phyloP scores from a whole-genome alignment of 2,329 filamentous ascomycete genomes.

The Aureobasidium namibiae region DNA sequence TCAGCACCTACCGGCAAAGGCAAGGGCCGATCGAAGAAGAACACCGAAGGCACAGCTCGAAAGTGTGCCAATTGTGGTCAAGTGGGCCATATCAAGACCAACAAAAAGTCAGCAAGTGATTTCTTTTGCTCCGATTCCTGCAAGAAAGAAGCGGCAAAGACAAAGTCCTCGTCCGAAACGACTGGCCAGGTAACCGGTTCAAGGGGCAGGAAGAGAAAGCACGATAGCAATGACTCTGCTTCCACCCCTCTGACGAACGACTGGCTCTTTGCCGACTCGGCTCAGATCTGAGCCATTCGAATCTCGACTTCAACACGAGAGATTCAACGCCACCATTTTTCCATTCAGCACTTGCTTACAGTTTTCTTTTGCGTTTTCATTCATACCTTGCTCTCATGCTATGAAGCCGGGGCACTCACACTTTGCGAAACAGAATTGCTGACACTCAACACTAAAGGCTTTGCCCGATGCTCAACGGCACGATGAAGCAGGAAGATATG shows the following conservation, averaged over 20 bases:
- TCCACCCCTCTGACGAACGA: constrained; percentile 1
- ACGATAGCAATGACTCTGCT: constrained; percentile 5
- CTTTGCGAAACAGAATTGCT: constrained; percentile 7
- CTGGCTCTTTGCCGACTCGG: constrained; percentile 9
- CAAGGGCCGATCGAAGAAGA: constrained; percentile 52
- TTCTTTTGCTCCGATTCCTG: constrained; percentile 6
- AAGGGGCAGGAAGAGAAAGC: constrained; percentile 11
- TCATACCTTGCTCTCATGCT: background rate
- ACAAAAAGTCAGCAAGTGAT: constrained; percentile 66
- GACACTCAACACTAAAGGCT: constrained; percentile 45
- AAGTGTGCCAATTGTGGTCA: constrained; percentile 98
- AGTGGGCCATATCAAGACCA: constrained; percentile 96
- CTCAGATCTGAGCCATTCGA: background rate
- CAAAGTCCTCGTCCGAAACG: background rate
- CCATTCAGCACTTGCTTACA: constrained; percentile 12
- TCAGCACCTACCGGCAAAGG: constrained; percentile 20
- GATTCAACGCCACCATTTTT: constrained; percentile 10
- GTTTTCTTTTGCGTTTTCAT: constrained; percentile 14
- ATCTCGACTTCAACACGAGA: constrained; percentile 11
- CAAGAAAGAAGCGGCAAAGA: constrained; percentile 8
- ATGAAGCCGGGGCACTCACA: background rate
- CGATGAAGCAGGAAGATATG: constrained; percentile 34
- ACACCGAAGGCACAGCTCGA: constrained; percentile 58
- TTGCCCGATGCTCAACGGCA: constrained; percentile 79
- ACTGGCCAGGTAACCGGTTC: background rate